Conservation (phyloP, 1,139 yeast species). For the Hansenula lynferdii region DNA sequence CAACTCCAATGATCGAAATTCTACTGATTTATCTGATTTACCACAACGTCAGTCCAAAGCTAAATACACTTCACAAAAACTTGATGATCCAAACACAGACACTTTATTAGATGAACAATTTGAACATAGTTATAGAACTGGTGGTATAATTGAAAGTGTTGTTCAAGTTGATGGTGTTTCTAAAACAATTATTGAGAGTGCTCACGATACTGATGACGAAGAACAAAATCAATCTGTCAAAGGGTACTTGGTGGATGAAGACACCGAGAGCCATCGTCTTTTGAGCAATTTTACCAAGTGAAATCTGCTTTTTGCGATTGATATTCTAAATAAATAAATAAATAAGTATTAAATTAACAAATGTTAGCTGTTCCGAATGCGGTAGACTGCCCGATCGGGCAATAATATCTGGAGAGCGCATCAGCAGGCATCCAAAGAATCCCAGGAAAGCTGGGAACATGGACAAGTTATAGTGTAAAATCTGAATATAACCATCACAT, state of each 20-base stretch:
- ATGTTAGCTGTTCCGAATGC: too few species aligned
- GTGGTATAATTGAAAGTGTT: slow-evolving; percentile 82
- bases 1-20: slow-evolving; percentile 3
- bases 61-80: background rate
- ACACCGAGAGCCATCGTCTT: background rate
- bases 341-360: too few species aligned
- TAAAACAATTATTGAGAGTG: slow-evolving; percentile 73
- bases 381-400: background rate
- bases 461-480: too few species aligned
- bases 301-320: too few species aligned
- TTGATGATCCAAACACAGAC: background rate
- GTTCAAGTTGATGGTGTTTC: slow-evolving; percentile 80
- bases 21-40: slow-evolving; percentile 16
- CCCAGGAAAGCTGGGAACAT: too few species aligned
- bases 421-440: too few species aligned
- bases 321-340: too few species aligned
- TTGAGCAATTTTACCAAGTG: background rate
- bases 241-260: slow-evolving; percentile 3
- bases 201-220: slow-evolving; percentile 24
- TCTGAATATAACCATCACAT: too few species aligned
- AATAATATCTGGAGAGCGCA: too few species aligned
- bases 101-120: background rate
- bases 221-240: background rate
- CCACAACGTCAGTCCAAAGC: too few species aligned
- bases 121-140: slow-evolving; percentile 32